A percentile compares a stretch with the other conserved stretches of the same genome.
Conservation (phyloP, 1,139 yeast species). For the Debaryomycetaceae sp. region DNA sequence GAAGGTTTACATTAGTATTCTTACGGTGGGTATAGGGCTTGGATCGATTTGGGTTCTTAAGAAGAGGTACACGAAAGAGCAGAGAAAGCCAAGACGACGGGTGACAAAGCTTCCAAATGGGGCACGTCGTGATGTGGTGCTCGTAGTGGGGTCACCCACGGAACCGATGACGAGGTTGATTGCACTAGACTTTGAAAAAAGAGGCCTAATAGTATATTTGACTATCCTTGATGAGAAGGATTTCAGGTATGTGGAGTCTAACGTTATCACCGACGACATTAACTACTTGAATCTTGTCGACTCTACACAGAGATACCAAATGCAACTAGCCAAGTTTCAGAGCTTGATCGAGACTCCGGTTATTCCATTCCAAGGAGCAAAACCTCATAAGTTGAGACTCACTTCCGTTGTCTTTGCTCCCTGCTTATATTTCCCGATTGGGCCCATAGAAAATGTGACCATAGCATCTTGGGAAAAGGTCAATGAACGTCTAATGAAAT, state of each 20-base stretch:
- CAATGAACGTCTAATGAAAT: slow-evolving; percentile 41
- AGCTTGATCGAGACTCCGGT: slow-evolving; percentile 37
- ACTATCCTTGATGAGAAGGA: slow-evolving; percentile 68
- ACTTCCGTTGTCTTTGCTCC: slow-evolving; percentile 63
- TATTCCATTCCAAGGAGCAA: slow-evolving; percentile 50
- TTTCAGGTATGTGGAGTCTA: slow-evolving; percentile 52
- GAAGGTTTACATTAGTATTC: slow-evolving; percentile 3
- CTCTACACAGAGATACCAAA: slow-evolving; percentile 25
- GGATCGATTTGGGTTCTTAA: slow-evolving; percentile 13
- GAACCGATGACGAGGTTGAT: slow-evolving; percentile 71
- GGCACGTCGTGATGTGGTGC: slow-evolving; percentile 69
- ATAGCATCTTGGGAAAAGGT: slow-evolving; percentile 52
- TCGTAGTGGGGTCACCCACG: slow-evolving; percentile 72
- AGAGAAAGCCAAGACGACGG: slow-evolving; percentile 35
- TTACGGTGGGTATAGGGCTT: slow-evolving; percentile 30
- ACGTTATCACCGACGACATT: slow-evolving; percentile 53
- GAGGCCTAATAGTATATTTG: slow-evolving; percentile 79
- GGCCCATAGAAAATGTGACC: slow-evolving; percentile 62
- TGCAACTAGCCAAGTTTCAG: slow-evolving; percentile 33
- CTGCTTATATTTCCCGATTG: slow-evolving; percentile 61
- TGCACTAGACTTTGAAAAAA: slow-evolving; percentile 67
- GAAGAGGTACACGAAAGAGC: neutral
- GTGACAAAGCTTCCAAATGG: slow-evolving; percentile 67
- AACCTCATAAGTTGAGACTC: slow-evolving; percentile 49
- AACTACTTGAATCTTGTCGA: slow-evolving; percentile 38